Conservation (phyloP, 2,329 filamentous ascomycete species). For the Alternaria arborescens region DNA sequence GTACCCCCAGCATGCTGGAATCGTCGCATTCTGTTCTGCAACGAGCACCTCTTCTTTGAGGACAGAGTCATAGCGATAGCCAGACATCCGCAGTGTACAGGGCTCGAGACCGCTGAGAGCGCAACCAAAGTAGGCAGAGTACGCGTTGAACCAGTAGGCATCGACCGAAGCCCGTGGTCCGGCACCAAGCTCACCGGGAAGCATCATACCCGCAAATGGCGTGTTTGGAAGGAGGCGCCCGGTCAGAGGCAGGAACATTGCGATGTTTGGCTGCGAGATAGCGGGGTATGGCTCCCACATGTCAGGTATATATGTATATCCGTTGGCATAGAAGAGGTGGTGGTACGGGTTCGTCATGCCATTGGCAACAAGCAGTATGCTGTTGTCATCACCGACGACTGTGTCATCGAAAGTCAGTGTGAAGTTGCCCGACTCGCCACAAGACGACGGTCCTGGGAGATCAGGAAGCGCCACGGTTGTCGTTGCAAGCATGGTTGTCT, state of each 20-base stretch:
- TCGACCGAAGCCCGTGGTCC: slow-evolving; percentile 54
- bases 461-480: slow-evolving; percentile 2
- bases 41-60: slow-evolving; percentile 48
- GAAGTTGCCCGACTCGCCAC: slow-evolving; percentile 58
- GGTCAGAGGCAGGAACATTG: slow-evolving; percentile 56
- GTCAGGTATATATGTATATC: slow-evolving; percentile 59
- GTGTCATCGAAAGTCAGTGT: slow-evolving; percentile 45
- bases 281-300: slow-evolving; percentile 56
- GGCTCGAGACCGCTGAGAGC: slow-evolving; percentile 51
- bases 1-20: slow-evolving; percentile 54
- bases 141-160: slow-evolving; percentile 62
- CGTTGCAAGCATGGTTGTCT: neutral
- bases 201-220: slow-evolving; percentile 44
- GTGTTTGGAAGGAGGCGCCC: slow-evolving; percentile 36
- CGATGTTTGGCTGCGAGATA: slow-evolving; percentile 57
- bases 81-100: slow-evolving; percentile 58
- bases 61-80: slow-evolving; percentile 53
- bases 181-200: slow-evolving; percentile 58
- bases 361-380: slow-evolving; percentile 49
- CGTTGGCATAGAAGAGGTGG: slow-evolving; percentile 61
- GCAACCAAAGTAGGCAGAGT: slow-evolving; percentile 59
- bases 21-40: slow-evolving; percentile 50
- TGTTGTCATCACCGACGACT: slow-evolving; percentile 32
- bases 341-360: slow-evolving; percentile 59
- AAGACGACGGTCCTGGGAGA: slow-evolving; percentile 34